Percentiles rank a stretch among this genome's conserved stretches.
Evolutionary conservation across 2,329 filamentous ascomycete genomes (phyloP).

Genomic region (Raffaelea arxii): DNA sequence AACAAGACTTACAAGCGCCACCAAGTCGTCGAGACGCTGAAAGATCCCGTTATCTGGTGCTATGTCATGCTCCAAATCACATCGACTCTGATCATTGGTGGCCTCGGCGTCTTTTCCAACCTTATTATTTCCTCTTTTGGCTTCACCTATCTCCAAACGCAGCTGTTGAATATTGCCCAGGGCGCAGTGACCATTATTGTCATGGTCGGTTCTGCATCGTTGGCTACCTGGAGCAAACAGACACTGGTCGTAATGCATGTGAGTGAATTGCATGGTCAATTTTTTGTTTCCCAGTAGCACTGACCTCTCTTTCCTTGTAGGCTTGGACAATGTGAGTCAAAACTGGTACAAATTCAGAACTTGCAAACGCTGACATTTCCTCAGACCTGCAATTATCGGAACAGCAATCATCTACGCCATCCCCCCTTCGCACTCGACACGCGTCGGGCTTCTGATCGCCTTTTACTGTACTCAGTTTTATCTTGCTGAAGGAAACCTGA

Average conservation of each 20-base stretch:
- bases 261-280: not conserved
- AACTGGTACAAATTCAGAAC: too few relatives aligned
- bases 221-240: not conserved
- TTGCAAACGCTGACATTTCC: not conserved
- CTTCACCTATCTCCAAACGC: conserved; percentile 56
- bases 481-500: conserved; percentile 29
- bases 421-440: conserved; percentile 18
- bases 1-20: conserved; percentile 37
- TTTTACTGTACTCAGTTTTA: conserved; percentile 36
- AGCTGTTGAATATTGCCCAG: conserved; percentile 64
- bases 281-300: not conserved
- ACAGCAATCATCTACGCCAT: conserved; percentile 29
- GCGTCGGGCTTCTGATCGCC: conserved; percentile 25
- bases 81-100: conserved; percentile 63
- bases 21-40: conserved; percentile 39
- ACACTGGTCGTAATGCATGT: not conserved
- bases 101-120: conserved; percentile 62
- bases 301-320: not conserved
- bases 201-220: not conserved
- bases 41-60: conserved; percentile 56
- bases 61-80: conserved; percentile 57
- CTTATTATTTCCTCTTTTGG: conserved; percentile 62
- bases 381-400: conserved; percentile 26
- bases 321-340: not conserved
- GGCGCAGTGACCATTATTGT: conserved; percentile 65